phyloP scores from a whole-genome alignment of 257 asterid genomes.

The Penstemon barbatus region DNA sequence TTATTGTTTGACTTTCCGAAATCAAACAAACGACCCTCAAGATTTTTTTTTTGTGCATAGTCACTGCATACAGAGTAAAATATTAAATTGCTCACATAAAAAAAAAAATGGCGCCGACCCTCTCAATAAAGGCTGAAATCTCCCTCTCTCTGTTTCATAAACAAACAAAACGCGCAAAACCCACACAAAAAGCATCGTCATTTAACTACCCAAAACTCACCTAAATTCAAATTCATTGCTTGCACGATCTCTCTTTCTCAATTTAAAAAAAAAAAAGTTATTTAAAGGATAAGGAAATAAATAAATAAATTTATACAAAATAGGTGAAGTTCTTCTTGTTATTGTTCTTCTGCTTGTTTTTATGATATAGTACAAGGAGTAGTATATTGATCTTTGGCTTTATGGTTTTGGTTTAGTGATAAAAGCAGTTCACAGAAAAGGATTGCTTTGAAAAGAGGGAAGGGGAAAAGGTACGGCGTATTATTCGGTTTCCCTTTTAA shows the following conservation, averaged over 20 bases:
- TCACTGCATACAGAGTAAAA: neutral
- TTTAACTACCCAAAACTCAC: slow-evolving; percentile 22
- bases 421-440: slow-evolving; percentile 35
- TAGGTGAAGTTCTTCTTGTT: slow-evolving; percentile 27
- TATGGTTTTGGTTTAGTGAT: slow-evolving; percentile 42
- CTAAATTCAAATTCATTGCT: slow-evolving; percentile 42
- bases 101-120: neutral
- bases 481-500: slow-evolving; percentile 26
- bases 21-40: slow-evolving; percentile 15
- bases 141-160: slow-evolving; percentile 20
- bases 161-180: slow-evolving; percentile 36
- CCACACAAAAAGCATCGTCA: slow-evolving; percentile 22
- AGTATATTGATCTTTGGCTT: neutral
- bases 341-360: slow-evolving; percentile 19
- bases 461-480: slow-evolving; percentile 40
- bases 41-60: neutral
- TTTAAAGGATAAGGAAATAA: slow-evolving; percentile 7
- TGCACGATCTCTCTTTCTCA: slow-evolving; percentile 46
- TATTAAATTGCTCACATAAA: too few relatives aligned
- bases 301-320: slow-evolving; percentile 19
- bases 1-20: too few relatives aligned
- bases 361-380: neutral
- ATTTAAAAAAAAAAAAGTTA: neutral
- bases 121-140: slow-evolving; percentile 1
- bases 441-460: slow-evolving; percentile 19